Percentiles rank a stretch among this genome's conserved stretches.
These are phyloP conservation scores for Tetrastigma voinierianum DNA, from an alignment of 164 flowering plant genomes.

Conservation along the genomic window DNA sequence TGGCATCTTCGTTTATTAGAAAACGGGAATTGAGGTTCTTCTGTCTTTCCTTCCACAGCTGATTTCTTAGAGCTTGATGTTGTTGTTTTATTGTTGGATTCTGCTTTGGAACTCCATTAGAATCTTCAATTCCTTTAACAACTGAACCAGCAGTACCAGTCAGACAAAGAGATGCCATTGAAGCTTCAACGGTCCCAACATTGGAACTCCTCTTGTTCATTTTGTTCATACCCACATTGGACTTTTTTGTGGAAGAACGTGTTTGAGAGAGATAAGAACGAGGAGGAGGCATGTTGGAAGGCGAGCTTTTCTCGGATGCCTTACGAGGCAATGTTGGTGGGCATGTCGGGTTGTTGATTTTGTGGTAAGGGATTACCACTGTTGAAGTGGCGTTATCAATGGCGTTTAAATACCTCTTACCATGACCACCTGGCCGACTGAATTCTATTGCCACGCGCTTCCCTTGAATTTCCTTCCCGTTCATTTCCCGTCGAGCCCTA, in stretches of 20 bases:
- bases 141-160: neutral
- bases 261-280: conserved; percentile 11
- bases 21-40: conserved; percentile 50
- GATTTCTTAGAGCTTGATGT: conserved; percentile 4
- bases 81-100: neutral
- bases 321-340: conserved; percentile 8
- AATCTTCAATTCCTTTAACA: conserved; percentile 2
- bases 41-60: conserved; percentile 31
- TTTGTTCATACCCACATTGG: neutral
- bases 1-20: conserved; percentile 51
- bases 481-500: conserved; percentile 59
- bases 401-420: conserved; percentile 31
- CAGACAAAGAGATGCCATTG: conserved; percentile 19
- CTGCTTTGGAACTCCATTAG: conserved; percentile 4
- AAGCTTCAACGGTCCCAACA: conserved; percentile 2
- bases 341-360: neutral
- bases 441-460: conserved; percentile 57
- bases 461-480: conserved; percentile 71
- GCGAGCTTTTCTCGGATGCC: neutral
- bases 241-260: conserved; percentile 8
- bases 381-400: neutral
- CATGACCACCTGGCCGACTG: conserved; percentile 75
- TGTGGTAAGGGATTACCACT: neutral
- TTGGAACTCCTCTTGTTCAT: conserved; percentile 3
- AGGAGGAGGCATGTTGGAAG: conserved; percentile 3